Percentiles rank a stretch among this genome's conserved stretches.
These are phyloP conservation scores for Sclerotinia sclerotiorum DNA, from an alignment of 2,329 filamentous ascomycete genomes.

Conservation along the genomic window DNA sequence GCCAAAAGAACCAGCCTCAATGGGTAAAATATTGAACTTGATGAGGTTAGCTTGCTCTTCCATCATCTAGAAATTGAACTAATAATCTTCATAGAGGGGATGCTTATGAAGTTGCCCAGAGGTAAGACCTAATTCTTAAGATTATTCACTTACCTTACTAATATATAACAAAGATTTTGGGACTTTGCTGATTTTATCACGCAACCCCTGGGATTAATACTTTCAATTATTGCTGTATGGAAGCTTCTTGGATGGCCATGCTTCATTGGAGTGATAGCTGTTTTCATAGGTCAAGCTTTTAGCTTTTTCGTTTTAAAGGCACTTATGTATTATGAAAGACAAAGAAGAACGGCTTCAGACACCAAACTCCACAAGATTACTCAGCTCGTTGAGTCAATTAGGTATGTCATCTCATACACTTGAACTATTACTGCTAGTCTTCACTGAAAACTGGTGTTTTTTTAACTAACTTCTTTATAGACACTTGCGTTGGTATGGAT, in stretches of 20 bases:
- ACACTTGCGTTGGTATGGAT: slow-evolving; percentile 54
- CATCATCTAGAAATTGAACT: background rate
- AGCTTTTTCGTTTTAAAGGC: slow-evolving; percentile 67
- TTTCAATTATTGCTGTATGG: slow-evolving; percentile 74
- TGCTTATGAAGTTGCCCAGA: slow-evolving; percentile 77
- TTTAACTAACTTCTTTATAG: background rate
- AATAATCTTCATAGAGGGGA: slow-evolving; percentile 46
- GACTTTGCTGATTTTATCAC: slow-evolving; percentile 76
- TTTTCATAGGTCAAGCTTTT: slow-evolving; percentile 65
- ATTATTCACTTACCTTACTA: background rate
- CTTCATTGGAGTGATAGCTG: slow-evolving; percentile 68
- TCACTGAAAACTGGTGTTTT: background rate
- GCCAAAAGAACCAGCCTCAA: slow-evolving; percentile 65
- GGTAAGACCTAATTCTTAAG: slow-evolving; percentile 24
- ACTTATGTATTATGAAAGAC: slow-evolving; percentile 67
- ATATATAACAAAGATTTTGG: slow-evolving; percentile 62
- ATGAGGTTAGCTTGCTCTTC: slow-evolving; percentile 57
- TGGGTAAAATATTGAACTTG: slow-evolving; percentile 87
- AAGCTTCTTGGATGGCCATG: slow-evolving; percentile 78
- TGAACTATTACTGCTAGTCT: no score
- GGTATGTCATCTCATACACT: slow-evolving; percentile 13
- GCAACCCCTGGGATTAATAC: slow-evolving; percentile 72
- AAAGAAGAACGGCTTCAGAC: slow-evolving; percentile 73
- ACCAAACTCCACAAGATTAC: slow-evolving; percentile 75
- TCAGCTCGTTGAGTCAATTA: slow-evolving; percentile 70